A percentile compares a stretch with the other conserved stretches of the same genome.
Conservation (phyloP, 2,329 filamentous ascomycete species). For the Calonectria pseudoturangicola region DNA sequence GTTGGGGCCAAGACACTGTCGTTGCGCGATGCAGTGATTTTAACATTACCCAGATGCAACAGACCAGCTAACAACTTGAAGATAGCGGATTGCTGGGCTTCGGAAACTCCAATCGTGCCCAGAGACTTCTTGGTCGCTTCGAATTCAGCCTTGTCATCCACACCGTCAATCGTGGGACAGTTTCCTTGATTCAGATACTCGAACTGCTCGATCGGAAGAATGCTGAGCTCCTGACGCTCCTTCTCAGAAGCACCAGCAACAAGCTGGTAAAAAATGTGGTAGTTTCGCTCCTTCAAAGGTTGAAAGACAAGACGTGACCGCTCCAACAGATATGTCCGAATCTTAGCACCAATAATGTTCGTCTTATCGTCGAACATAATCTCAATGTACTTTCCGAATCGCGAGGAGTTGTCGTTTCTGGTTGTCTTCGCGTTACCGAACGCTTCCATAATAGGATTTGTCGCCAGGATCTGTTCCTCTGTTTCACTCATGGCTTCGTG, state of each 20-base stretch:
- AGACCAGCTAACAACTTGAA: slow-evolving; percentile 94
- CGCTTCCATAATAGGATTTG: slow-evolving; percentile 99
- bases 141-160: slow-evolving; percentile 97
- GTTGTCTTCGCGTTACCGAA: slow-evolving; percentile 99
- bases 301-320: slow-evolving; percentile 98
- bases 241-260: slow-evolving; percentile 92
- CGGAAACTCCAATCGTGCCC: slow-evolving; percentile 88
- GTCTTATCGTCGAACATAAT: slow-evolving; percentile 98
- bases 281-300: slow-evolving; percentile 97
- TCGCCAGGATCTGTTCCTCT: slow-evolving; percentile 97
- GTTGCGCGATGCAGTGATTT: slow-evolving; percentile 91
- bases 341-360: slow-evolving; percentile 98
- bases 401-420: slow-evolving; percentile 98
- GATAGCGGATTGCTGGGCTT: slow-evolving; percentile 85
- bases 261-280: slow-evolving; percentile 99
- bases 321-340: slow-evolving; percentile 95
- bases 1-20: slow-evolving; percentile 88
- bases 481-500: slow-evolving; percentile 94
- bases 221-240: slow-evolving; percentile 85
- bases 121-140: slow-evolving; percentile 90
- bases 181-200: slow-evolving; percentile 98
- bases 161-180: slow-evolving; percentile 91
- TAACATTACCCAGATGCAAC: slow-evolving; percentile 95
- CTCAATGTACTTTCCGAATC: slow-evolving; percentile 99
- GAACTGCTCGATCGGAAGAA: slow-evolving; percentile 91